Evolutionary conservation across 2,329 filamentous ascomycete species (phyloP).

Genomic region (Pseudopithomyces maydicus): DNA sequence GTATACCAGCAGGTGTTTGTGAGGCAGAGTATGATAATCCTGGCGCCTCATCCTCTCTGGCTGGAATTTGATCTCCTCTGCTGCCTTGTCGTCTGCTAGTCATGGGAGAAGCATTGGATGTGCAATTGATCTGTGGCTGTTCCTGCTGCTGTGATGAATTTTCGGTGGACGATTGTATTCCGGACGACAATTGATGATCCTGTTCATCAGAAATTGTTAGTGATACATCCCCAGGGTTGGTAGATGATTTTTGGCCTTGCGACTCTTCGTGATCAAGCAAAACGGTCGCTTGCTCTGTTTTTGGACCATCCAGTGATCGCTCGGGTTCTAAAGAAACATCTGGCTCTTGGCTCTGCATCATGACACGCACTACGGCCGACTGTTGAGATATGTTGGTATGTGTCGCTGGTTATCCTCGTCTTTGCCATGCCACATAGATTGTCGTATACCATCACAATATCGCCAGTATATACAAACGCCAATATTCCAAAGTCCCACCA

Average conservation of each 20-base stretch:
- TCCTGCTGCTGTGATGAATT: neutral
- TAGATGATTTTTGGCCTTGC: constrained; percentile 8
- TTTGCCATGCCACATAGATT: neutral
- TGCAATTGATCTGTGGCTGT: neutral
- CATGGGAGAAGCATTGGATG: neutral
- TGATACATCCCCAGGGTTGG: constrained; percentile 5
- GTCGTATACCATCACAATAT: neutral
- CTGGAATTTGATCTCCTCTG: neutral
- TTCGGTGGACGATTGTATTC: neutral
- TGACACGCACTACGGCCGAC: constrained; percentile 17
- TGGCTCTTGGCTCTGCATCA: constrained; percentile 9
- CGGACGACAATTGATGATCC: constrained; percentile 3
- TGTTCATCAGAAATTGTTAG: constrained; percentile 6
- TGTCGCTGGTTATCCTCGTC: neutral
- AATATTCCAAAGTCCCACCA: no score
- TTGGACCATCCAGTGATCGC: constrained; percentile 22
- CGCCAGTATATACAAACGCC: neutral
- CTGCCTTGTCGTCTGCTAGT: neutral
- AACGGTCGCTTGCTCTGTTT: constrained; percentile 27
- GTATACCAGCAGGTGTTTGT: neutral
- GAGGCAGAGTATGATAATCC: neutral
- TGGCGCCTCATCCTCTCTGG: neutral
- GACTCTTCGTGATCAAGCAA: constrained; percentile 15
- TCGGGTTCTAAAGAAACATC: constrained; percentile 26
- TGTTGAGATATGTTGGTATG: constrained; percentile 16